Conservation (phyloP, 1,284 basidiomycete species). For the Irpex lacteus region DNA sequence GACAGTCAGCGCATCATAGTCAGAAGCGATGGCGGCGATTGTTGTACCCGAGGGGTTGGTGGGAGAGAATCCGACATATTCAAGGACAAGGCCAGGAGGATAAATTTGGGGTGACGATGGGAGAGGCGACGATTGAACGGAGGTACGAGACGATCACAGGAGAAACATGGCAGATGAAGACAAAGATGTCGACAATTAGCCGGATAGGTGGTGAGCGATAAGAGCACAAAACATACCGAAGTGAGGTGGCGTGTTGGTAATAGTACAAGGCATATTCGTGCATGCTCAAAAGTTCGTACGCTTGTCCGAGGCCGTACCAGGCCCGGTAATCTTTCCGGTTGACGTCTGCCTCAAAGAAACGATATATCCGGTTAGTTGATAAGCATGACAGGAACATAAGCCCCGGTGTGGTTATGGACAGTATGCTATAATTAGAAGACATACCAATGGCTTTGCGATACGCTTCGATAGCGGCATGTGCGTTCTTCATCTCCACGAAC, state of each 20-base stretch:
- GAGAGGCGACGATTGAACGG: neutral
- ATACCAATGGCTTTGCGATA: conserved; percentile 93
- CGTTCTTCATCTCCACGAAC: conserved; percentile 98
- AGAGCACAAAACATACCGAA: conserved; percentile 55
- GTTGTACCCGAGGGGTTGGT: neutral
- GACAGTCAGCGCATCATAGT: neutral
- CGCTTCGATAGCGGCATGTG: conserved; percentile 96
- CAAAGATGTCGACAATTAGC: neutral
- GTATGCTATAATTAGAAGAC: conserved; percentile 26
- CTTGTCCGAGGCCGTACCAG: conserved; percentile 98
- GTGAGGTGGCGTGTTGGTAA: conserved; percentile 92
- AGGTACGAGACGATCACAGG: neutral
- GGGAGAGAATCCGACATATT: neutral
- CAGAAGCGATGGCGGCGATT: neutral
- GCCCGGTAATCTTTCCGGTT: conserved; percentile 97
- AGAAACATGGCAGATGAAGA: neutral
- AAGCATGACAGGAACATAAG: neutral
- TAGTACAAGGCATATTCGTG: conserved; percentile 96
- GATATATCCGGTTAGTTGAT: neutral
- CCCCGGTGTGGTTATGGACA: neutral
- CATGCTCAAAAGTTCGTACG: conserved; percentile 96
- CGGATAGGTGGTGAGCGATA: neutral
- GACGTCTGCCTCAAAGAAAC: conserved; percentile 56
- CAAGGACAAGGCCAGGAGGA: neutral
- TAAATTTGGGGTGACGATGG: neutral